Base-by-base conservation (phyloP, 495 filamentous ascomycete species). In the Penicillium simplicissimum region DNA sequence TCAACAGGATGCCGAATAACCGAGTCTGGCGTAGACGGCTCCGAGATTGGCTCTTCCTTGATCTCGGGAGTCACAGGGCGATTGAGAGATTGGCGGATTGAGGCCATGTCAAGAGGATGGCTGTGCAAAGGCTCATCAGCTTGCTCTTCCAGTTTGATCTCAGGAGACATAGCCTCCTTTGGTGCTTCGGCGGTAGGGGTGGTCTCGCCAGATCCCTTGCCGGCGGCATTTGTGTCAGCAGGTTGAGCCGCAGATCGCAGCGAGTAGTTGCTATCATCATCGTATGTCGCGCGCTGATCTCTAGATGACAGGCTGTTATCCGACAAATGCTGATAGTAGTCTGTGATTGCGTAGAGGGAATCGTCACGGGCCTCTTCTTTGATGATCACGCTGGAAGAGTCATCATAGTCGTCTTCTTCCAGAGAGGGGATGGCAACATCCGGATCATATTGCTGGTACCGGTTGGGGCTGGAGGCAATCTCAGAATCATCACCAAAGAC, bases 11-110 rank as follows among this genome's bases (percentile, higher is more conserved):
- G 91, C 58, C 92, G 90, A 63, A 97, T 96, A 28, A 97, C 93
- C n/a, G 95, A 97, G 33, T 95, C 91, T 10, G 92, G 92, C 3
- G 94, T 96, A 37, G 90, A 87, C 2, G 90, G 89, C 54, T 90
- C 82, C 6, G 82, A 82, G 2, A 80, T 71, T 25, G 77, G 71
- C 33, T 79, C 73, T 28, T 79, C 70, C 37, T 85, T 72, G 51
- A 81, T 81, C 56, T 88, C 83, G 3, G 90, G 90, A 2, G 90
- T 93, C 19, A 74, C 68, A 7, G 90, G 86, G 6, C 89, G 84
- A 55, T 81, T 76, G 10, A 83, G 52, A 31, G 78, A 79, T 34
- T 85, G 77, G 1, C 80, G 80, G 31, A 81, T 79, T 13, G 82
- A 78, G 0, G 77, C 71, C 74, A 85, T 80, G 62, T 79, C 76